These are phyloP conservation scores for Parasitella parasitica DNA, from an alignment of 371 early-diverging fungal genomes.

Conservation along the genomic window DNA sequence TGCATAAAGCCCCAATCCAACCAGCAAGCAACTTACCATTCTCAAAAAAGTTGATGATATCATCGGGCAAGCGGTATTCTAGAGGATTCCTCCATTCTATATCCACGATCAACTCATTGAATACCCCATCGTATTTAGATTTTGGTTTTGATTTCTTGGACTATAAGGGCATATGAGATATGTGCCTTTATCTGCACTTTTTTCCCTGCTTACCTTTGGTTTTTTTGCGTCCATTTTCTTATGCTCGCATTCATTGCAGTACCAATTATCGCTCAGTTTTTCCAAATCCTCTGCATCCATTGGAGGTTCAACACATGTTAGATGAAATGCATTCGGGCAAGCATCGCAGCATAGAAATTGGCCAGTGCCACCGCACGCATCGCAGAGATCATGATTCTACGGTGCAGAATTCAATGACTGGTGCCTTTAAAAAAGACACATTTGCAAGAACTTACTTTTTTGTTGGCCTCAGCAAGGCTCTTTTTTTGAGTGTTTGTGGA, in stretches of 20 bases:
- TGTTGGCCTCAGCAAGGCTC: not conserved
- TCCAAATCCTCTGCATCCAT: constrained; percentile 46
- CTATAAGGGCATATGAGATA: not conserved
- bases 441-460: not conserved
- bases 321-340: constrained; percentile 76
- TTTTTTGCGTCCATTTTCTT: constrained; percentile 17
- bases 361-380: constrained; percentile 64
- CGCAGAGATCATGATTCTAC: constrained; percentile 66
- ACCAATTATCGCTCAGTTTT: constrained; percentile 62
- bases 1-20: not conserved
- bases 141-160: not conserved
- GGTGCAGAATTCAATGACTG: not conserved
- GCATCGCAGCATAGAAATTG: constrained; percentile 74
- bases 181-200: not conserved
- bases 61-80: constrained; percentile 45
- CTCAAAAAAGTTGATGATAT: constrained; percentile 48
- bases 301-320: constrained; percentile 73
- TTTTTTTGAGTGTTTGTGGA: not conserved
- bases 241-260: constrained; percentile 58
- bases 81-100: constrained; percentile 45
- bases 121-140: constrained; percentile 19
- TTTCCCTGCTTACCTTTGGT: constrained; percentile 17
- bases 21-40: constrained; percentile 42
- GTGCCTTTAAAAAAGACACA: not conserved
- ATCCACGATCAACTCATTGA: constrained; percentile 42